Evolutionary conservation across 2,329 filamentous ascomycete species (phyloP), one percentile per base, ranked within the genome.

Genomic region (Colletotrichum musae): DNA sequence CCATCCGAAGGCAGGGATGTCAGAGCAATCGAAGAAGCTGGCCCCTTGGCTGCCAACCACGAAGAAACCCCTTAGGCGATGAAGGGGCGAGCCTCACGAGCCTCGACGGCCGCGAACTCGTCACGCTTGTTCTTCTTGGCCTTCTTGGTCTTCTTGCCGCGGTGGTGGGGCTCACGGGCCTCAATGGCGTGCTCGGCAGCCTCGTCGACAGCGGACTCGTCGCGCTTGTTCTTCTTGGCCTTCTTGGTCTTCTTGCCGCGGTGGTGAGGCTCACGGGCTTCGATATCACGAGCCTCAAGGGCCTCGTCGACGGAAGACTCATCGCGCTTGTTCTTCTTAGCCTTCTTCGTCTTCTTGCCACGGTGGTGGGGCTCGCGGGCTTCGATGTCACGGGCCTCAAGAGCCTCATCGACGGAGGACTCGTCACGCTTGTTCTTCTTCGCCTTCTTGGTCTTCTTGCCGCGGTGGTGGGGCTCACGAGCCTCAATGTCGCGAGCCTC

Each of bases 311-410:
- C 50, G 10, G 48, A 28, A 15, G 24, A 43, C 51, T 50, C 63
- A 16, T 57, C 52, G 5, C 63, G 62, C 15, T 59, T 60, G 39
- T 59, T 59, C 5, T 58, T 51, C 21, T 68, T 72, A 21, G 70
- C 64, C 58, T 72, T 71, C 39, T 64, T 67, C 13, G 64, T 70
- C 57, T 67, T 71, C 62, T 72, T 71, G 54, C 57, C 66, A 1
- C 51, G 45, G 57, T 70, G 68, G 18, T 73, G 68, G 39, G 72
- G 72, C 52, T 73, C 71, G n/a, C 71, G 72, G 21, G 71, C 47
- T 18, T 72, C 71, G 1, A 73, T 32, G n/a, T 73, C 71, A 21
- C 71, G 72, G 39, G 71, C 47, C 24, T 73, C 72, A n/a, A 73
- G 47, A 24, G 54, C 61, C 13, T 64, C 43, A 3, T 65, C 62